Base-by-base conservation (phyloP, 805 yeast species). In the Wickerhamomyces xylosicus region DNA sequence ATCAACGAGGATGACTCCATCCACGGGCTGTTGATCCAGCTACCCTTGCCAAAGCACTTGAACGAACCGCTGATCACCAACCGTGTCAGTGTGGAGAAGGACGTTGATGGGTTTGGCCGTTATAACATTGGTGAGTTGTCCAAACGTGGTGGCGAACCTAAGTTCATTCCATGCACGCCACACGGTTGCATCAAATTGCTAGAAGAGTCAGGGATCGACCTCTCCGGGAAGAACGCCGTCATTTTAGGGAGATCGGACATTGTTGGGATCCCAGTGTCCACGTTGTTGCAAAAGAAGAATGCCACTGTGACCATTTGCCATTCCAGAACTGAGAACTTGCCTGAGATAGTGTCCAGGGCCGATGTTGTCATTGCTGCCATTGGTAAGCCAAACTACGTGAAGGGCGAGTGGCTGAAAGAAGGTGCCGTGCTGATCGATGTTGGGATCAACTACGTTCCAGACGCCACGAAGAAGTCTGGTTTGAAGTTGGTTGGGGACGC, bases 171-270 rank as follows among this genome's bases (percentile, higher is more conserved):
- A 31, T 84, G 94, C 58, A 84, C 95, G 17, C 95, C 95, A 38
- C 72, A 80, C 58, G 95, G 94, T 20, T 76, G 82, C 49, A 71
- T 84, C 61, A 72, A 74, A 52, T 63, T 84, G 46, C 63, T 84
- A 42, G 62, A 73, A 46, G 68, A 72, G 45, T 67, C 82, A 25
- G 71, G 74, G 16, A 71, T 80, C 18, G 58, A 63, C 8, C 55
- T 83, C 35, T 55, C 63, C 25, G 92, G 92, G 45, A 71, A 78
- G 43, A 70, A 75, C 52, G 90, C 89, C n/a, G 92, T 84, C 33
- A 87, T 84, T 18, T 63, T 84, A 46, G 95, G 95, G 36, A 72
- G 95, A 62, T 80, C 89, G 31, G 90, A 84, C 59, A 84, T 84
- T 47, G 95, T 84, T 22, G 95, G 95, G 44, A 73, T 79, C 39